Evolutionary conservation across 768 basidiomycete genomes (phyloP), one percentile per base, ranked within the genome.

Genomic region (Lactarius akahatsu): DNA sequence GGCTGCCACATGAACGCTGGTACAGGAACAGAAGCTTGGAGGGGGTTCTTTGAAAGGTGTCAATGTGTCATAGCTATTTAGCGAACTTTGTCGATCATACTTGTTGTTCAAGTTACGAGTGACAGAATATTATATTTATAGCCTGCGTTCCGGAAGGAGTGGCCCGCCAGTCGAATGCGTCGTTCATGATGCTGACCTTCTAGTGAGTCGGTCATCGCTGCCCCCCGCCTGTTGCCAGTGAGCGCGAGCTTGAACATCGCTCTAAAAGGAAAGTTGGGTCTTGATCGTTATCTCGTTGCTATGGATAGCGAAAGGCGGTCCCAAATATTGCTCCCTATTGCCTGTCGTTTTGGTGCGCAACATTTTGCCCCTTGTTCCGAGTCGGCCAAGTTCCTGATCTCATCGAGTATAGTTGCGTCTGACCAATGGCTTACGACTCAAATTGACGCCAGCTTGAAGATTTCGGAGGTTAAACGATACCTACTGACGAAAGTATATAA

Each of bases 341-440:
- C 83, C 2, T 87, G 86, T 73, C 79, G 86, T 74, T 83, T 84
- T 72, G 79, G 86, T 88, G 70, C 68, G 84, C 76, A 6, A 45
- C 56, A n/a, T 40, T 8, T 41, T 3, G 45, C 11, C 30, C 10
- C 30, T 40, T 23, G 38, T 52, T 43, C n/a, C 20, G 1, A 40
- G 32, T 38, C 11, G 28, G 59, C 18, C 10, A 8, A 38, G 38
- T n/a, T 52, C 18, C 55, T 40, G 38, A 55, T 16, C 38, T 20
- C 41, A 26, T 52, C 30, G 23, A 56, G 3, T 34, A 2, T 62
- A 75, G 89, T 91, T 28, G 83, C 86, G 0, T 83, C 86, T 70
- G 90, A 92, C 74, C 89, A 90, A 76, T 92, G 90, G 89, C 77
- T 91, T 56, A 77, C 86, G n/a, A 89, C 89, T 15, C 87, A 88